Evolutionary conservation across 345 rosid species (phyloP), one percentile per base, ranked within the genome.

Genomic region (Dimocarpus longan): DNA sequence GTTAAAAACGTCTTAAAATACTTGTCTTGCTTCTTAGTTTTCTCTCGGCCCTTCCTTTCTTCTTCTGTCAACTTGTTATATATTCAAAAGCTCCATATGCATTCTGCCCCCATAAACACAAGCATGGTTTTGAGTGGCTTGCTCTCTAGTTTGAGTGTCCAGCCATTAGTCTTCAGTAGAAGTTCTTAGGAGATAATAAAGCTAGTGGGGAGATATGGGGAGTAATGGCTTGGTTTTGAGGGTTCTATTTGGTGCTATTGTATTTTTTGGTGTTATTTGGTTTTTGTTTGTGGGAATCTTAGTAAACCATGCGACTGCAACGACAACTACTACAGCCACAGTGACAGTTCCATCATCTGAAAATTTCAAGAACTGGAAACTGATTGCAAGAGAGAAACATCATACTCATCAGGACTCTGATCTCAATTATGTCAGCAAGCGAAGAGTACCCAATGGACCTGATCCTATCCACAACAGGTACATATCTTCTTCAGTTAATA

Each of bases 391-490:
- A 82, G 86, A 74, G 80, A 82, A 69, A 42, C 73, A 48, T 80
- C 74, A 26, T 78, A n/a, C 52, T 84, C 76, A 71, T 65, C 77
- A 76, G 75, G 85, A 88, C 77, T 44, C 80, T 78, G 80, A 89
- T 85, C 87, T 90, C 82, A 78, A 87, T 81, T 86, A 84, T 84
- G 95, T 85, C 8, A 93, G 91, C 94, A 96, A 90, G 85, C 87
- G 98, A 83, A 85, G 93, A 86, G 95, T 96, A 57, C 99, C 99
- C 5, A 93, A 87, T 78, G 99, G 99, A 79, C 98, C 99, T 73
- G 98, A 96, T 85, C 99, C 98, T 67, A 96, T 96, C 68, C 99
- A 96, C 87, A 96, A 96, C 94, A 91, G 99, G 98, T 96, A 88
- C 84, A 43, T 40, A 78, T 59, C 43, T 79, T 10, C 71, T 48